phyloP scores from a whole-genome alignment of 495 filamentous ascomycete genomes.

The Xylaria flabelliformis region DNA sequence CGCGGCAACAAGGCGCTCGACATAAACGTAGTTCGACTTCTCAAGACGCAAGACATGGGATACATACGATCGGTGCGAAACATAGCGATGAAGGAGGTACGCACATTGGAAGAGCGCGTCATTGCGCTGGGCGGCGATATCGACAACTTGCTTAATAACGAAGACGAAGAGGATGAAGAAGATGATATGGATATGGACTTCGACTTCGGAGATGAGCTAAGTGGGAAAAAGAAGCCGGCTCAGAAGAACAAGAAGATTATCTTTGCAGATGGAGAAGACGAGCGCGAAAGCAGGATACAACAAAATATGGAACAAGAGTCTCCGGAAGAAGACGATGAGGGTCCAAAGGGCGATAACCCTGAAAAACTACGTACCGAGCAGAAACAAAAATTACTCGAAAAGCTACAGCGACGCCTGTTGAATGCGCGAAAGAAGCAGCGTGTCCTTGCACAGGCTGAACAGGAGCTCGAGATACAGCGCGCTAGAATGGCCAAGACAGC shows the following conservation, averaged over 20 bases:
- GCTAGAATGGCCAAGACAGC: slow-evolving; percentile 71
- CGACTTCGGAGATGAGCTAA: slow-evolving; percentile 29
- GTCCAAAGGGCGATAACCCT: slow-evolving; percentile 52
- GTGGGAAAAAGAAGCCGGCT: slow-evolving; percentile 17
- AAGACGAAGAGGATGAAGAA: slow-evolving; percentile 39
- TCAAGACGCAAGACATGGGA: slow-evolving; percentile 95
- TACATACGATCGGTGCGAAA: slow-evolving; percentile 76
- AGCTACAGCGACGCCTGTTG: slow-evolving; percentile 58
- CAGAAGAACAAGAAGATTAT: slow-evolving; percentile 51
- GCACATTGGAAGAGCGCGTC: slow-evolving; percentile 51
- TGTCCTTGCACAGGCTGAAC: slow-evolving; percentile 74
- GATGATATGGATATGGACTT: slow-evolving; percentile 38
- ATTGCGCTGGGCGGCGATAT: slow-evolving; percentile 44
- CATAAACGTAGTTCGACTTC: slow-evolving; percentile 77
- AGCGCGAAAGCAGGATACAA: slow-evolving; percentile 35
- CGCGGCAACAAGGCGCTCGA: slow-evolving; percentile 66
- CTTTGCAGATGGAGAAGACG: slow-evolving; percentile 48
- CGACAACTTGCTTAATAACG: slow-evolving; percentile 32
- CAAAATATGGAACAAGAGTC: slow-evolving; percentile 39
- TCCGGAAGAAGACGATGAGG: slow-evolving; percentile 48
- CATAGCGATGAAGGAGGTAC: slow-evolving; percentile 54
- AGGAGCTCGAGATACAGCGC: slow-evolving; percentile 72
- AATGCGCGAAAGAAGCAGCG: slow-evolving; percentile 71
- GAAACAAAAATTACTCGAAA: slow-evolving; percentile 53
- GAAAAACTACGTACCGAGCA: slow-evolving; percentile 54